Percentiles rank a stretch among this genome's conserved stretches.
Evolutionary conservation across 805 yeast species (phyloP).

Genomic region (Clavispora vitiphila): DNA sequence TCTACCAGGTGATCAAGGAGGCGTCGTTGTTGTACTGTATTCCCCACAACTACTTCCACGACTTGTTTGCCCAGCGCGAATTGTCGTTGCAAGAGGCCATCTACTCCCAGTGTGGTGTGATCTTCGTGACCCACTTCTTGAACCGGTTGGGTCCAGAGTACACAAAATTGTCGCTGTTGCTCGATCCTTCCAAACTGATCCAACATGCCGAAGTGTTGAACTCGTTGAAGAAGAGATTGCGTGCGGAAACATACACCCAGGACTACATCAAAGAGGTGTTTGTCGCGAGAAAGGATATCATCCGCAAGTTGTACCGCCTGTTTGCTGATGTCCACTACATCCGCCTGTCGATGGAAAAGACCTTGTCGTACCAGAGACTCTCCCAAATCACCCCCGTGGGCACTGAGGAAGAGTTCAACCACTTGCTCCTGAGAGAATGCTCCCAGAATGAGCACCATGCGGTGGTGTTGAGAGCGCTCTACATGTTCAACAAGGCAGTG

Average conservation of each 20-base stretch:
- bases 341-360: slow-evolving; percentile 62
- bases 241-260: slow-evolving; percentile 90
- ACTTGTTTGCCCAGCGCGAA: slow-evolving; percentile 64
- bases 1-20: slow-evolving; percentile 88
- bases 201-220: slow-evolving; percentile 72
- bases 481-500: slow-evolving; percentile 78
- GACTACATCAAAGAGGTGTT: slow-evolving; percentile 76
- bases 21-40: slow-evolving; percentile 88
- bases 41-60: slow-evolving; percentile 79
- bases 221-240: slow-evolving; percentile 79
- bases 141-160: slow-evolving; percentile 93
- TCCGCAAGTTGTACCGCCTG: slow-evolving; percentile 80
- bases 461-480: slow-evolving; percentile 75
- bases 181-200: slow-evolving; percentile 57
- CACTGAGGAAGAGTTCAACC: slow-evolving; percentile 68
- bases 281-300: slow-evolving; percentile 60
- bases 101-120: slow-evolving; percentile 90
- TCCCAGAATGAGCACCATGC: slow-evolving; percentile 78
- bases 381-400: slow-evolving; percentile 72
- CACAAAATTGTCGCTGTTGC: slow-evolving; percentile 57
- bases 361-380: slow-evolving; percentile 82
- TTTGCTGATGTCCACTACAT: slow-evolving; percentile 90
- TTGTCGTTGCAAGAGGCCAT: slow-evolving; percentile 91
- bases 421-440: slow-evolving; percentile 59
- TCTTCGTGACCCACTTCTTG: slow-evolving; percentile 89